A percentile compares a stretch with the other conserved stretches of the same genome.
Conservation (phyloP, 1,284 basidiomycete genomes). For the Mycosarcoma mackinlayi region DNA sequence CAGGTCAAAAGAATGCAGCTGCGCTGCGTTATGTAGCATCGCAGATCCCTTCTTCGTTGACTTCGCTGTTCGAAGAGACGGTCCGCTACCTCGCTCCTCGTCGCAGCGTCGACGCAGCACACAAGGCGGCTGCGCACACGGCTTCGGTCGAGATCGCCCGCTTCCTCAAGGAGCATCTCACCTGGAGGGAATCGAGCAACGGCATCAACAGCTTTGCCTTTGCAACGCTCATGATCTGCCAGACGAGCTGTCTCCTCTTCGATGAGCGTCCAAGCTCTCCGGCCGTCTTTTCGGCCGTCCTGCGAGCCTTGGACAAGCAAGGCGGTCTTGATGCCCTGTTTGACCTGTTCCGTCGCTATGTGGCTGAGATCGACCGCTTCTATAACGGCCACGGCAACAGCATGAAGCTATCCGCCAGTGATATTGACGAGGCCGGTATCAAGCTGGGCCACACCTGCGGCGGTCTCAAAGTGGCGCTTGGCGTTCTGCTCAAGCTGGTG, state of each 20-base stretch:
- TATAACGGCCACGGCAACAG: conserved; percentile 69
- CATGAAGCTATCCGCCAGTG: conserved; percentile 21
- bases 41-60: conserved; percentile 80
- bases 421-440: conserved; percentile 49
- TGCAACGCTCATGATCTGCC: conserved; percentile 78
- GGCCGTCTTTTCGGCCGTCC: conserved; percentile 80
- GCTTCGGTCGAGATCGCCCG: conserved; percentile 79
- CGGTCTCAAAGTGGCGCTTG: conserved; percentile 82
- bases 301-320: conserved; percentile 78
- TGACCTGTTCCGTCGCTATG: conserved; percentile 74
- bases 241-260: conserved; percentile 79
- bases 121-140: conserved; percentile 81
- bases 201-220: conserved; percentile 67
- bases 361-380: conserved; percentile 74
- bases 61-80: conserved; percentile 89
- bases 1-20: conserved; percentile 39
- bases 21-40: conserved; percentile 81
- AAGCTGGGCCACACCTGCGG: conserved; percentile 77
- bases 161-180: conserved; percentile 80
- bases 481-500: conserved; percentile 81
- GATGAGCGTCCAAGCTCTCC: conserved; percentile 75
- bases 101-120: conserved; percentile 78
- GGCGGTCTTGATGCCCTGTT: conserved; percentile 81
- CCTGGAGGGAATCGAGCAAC: conserved; percentile 73
- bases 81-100: conserved; percentile 85